phyloP scores from a whole-genome alignment of 805 yeast species.

The Candida nemodendra region DNA sequence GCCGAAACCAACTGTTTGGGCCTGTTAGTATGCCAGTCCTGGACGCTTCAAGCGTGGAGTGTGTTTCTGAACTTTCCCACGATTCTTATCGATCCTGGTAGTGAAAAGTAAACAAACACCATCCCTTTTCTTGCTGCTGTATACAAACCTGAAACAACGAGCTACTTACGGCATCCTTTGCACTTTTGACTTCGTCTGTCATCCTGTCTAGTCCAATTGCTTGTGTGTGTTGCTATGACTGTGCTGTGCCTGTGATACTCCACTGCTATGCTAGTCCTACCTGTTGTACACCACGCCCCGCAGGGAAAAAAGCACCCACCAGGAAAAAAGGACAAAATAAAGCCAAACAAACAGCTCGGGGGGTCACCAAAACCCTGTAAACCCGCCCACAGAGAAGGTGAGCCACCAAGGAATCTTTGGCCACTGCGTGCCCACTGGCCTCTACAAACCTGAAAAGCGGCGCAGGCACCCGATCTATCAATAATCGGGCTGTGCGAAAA shows the following conservation, averaged over 20 bases:
- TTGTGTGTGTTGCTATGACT: neutral
- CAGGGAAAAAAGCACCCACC: slow-evolving; percentile 5
- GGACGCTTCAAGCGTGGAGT: too few species aligned
- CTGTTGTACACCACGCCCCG: neutral
- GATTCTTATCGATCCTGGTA: too few species aligned
- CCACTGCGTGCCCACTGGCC: slow-evolving; percentile 1
- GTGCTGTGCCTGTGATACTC: neutral
- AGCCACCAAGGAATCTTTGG: neutral
- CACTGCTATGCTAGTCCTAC: slow-evolving; percentile 3
- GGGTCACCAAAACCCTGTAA: slow-evolving; percentile 2
- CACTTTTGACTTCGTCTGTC: slow-evolving; percentile 29
- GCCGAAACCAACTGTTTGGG: slow-evolving; percentile 63
- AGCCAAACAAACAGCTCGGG: slow-evolving; percentile 4
- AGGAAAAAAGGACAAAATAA: slow-evolving; percentile 1
- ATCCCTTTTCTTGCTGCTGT: too few species aligned
- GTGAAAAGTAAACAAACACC: neutral
- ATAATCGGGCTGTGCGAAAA: slow-evolving; percentile 7
- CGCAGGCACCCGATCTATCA: neutral
- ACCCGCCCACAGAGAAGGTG: neutral
- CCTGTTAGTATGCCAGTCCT: slow-evolving; percentile 23
- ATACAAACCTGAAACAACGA: too few species aligned
- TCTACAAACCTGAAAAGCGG: neutral
- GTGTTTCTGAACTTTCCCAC: too few species aligned
- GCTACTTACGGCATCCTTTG: slow-evolving; percentile 32
- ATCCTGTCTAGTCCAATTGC: slow-evolving; percentile 9